A percentile compares a stretch with the other conserved stretches of the same genome.
These are phyloP conservation scores for Fusarium pseudonygamai DNA, from an alignment of 2,329 filamentous ascomycete genomes.

Conservation along the genomic window DNA sequence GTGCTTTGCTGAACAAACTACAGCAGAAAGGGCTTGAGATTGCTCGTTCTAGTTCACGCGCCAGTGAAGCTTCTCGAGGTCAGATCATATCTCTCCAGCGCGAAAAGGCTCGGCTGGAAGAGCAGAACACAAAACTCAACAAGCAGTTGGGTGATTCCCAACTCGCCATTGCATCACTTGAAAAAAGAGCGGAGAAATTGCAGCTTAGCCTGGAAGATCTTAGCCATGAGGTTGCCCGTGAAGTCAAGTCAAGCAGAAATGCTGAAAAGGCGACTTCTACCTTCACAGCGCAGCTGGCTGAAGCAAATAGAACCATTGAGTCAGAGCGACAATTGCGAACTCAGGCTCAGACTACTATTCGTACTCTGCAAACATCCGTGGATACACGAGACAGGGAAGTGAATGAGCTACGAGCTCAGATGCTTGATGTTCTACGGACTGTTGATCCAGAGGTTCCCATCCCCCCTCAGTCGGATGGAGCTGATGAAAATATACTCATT, in stretches of 20 bases:
- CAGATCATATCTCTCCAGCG: conserved; percentile 80
- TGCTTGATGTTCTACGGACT: conserved; percentile 84
- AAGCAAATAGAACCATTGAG: conserved; percentile 88
- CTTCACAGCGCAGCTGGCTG: conserved; percentile 83
- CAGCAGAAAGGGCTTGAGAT: conserved; percentile 98
- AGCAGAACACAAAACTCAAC: conserved; percentile 81
- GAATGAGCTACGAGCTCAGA: conserved; percentile 79
- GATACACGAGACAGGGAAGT: conserved; percentile 85
- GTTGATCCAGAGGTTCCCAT: conserved; percentile 81
- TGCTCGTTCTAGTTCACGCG: conserved; percentile 86
- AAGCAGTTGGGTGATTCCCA: conserved; percentile 89
- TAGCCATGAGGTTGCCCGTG: conserved; percentile 88
- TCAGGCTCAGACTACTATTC: conserved; percentile 86
- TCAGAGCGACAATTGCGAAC: conserved; percentile 86
- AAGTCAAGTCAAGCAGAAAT: conserved; percentile 88
- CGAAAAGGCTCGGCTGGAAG: conserved; percentile 85
- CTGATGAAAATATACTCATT: conserved; percentile 72
- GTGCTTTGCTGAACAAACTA: conserved; percentile 92
- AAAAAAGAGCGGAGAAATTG: conserved; percentile 95
- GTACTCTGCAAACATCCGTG: conserved; percentile 80
- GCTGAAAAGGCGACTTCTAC: conserved; percentile 89
- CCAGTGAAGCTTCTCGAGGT: conserved; percentile 82
- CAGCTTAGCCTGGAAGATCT: conserved; percentile 89
- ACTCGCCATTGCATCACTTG: conserved; percentile 80
- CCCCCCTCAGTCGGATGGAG: conserved; percentile 66